Conservation (phyloP, 2,329 filamentous ascomycete species). For the Arthroderma sp. region DNA sequence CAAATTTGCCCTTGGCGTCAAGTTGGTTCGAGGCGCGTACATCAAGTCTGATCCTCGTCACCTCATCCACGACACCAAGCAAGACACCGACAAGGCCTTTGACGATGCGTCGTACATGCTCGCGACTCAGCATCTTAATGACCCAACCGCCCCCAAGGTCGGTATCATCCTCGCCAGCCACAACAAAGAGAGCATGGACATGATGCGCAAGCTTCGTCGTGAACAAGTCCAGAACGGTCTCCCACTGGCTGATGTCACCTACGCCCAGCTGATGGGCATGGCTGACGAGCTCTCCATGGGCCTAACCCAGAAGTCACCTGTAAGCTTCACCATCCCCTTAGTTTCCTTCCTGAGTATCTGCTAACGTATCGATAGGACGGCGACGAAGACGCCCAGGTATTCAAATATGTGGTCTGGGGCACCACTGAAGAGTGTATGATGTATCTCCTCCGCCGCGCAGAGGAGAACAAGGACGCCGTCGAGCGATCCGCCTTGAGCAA, state of each 20-base stretch:
- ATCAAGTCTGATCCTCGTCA: constrained; percentile 36
- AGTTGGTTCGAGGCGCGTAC: constrained; percentile 42
- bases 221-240: constrained; percentile 35
- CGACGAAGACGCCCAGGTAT: constrained; percentile 34
- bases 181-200: constrained; percentile 41
- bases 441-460: constrained; percentile 49
- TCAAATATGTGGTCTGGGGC: constrained; percentile 49
- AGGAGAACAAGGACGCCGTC: constrained; percentile 59
- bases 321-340: constrained; percentile 1
- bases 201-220: constrained; percentile 34
- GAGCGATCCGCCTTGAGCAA: constrained; percentile 26
- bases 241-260: constrained; percentile 37
- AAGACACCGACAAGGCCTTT: constrained; percentile 39
- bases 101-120: constrained; percentile 44
- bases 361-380: constrained; percentile 20
- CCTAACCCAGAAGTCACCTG: constrained; percentile 31
- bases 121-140: constrained; percentile 36
- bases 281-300: constrained; percentile 72
- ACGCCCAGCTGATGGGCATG: constrained; percentile 87
- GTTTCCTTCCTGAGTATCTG: neutral
- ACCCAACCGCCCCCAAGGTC: constrained; percentile 26
- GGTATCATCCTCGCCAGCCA: constrained; percentile 48
- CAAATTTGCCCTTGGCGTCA: constrained; percentile 39
- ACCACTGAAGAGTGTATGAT: constrained; percentile 47
- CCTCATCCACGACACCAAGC: constrained; percentile 34